A percentile compares a stretch with the other conserved stretches of the same genome.
phyloP scores from a whole-genome alignment of 192 early-diverging fungal genomes.

The Dispira parvispora region DNA sequence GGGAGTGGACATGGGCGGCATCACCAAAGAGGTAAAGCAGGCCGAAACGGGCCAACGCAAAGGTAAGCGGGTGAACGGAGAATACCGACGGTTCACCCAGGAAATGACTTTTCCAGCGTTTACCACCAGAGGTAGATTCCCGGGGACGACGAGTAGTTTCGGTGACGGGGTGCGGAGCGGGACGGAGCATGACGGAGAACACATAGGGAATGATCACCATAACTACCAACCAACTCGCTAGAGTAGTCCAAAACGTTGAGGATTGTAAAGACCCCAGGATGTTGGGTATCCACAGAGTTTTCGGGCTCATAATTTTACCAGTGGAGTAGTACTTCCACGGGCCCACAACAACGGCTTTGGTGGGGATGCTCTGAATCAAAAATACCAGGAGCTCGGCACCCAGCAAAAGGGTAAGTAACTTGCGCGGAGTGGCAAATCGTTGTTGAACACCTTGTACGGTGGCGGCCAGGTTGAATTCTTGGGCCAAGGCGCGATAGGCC shows the following conservation, averaged over 20 bases:
- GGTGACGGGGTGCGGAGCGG: background rate
- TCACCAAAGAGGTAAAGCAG: conserved; percentile 4
- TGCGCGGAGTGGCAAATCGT: background rate
- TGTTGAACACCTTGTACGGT: background rate
- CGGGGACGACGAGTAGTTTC: too few relatives aligned
- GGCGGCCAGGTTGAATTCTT: background rate
- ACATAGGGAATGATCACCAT: background rate
- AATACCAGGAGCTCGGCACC: background rate
- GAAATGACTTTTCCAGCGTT: too few relatives aligned
- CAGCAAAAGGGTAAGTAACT: background rate
- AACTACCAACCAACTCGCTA: background rate
- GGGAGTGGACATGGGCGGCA: background rate
- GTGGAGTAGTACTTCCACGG: conserved; percentile 1
- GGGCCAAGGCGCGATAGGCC: background rate
- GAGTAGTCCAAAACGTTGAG: background rate
- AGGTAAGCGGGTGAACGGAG: conserved; percentile 5
- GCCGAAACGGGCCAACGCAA: conserved; percentile 6
- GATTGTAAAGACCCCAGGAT: background rate
- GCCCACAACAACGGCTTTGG: background rate
- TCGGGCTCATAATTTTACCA: background rate
- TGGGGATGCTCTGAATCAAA: background rate
- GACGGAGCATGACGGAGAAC: background rate
- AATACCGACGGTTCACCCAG: background rate
- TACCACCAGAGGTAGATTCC: too few relatives aligned
- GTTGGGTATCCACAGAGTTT: background rate